Conservation (phyloP, 352 stramenopile species). For the Plasmopara halstedii region DNA sequence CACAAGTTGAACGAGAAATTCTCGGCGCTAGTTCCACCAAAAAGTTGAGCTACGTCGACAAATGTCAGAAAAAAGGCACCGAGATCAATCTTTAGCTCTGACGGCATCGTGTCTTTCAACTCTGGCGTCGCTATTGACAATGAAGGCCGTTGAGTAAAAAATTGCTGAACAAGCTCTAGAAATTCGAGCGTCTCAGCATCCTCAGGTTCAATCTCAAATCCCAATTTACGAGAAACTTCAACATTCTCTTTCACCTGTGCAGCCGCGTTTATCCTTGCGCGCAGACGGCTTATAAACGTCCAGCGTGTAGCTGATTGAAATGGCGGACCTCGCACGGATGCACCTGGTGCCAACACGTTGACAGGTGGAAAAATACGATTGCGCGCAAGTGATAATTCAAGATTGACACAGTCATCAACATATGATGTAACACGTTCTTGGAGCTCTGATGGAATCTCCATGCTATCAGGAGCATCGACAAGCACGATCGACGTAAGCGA, state of each 20-base stretch:
- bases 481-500: slow-evolving; percentile 67
- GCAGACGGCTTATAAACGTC: slow-evolving; percentile 52
- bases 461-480: slow-evolving; percentile 49
- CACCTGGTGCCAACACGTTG: slow-evolving; percentile 50
- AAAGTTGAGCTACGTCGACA: slow-evolving; percentile 35
- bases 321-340: slow-evolving; percentile 57
- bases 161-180: slow-evolving; percentile 61
- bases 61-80: slow-evolving; percentile 57
- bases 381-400: slow-evolving; percentile 39
- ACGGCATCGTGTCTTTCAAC: slow-evolving; percentile 11
- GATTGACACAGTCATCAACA: slow-evolving; percentile 58
- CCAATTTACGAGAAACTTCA: slow-evolving; percentile 45
- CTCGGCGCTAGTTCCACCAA: slow-evolving; percentile 11
- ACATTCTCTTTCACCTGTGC: slow-evolving; percentile 54
- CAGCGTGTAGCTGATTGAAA: slow-evolving; percentile 74
- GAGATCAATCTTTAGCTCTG: slow-evolving; percentile 35
- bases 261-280: slow-evolving; percentile 53
- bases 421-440: slow-evolving; percentile 59
- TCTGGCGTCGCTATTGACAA: slow-evolving; percentile 5
- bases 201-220: slow-evolving; percentile 71
- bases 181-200: slow-evolving; percentile 64
- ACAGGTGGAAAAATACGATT: slow-evolving; percentile 65
- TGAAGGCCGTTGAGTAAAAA: slow-evolving; percentile 50
- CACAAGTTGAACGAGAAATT: slow-evolving; percentile 32
- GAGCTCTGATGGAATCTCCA: slow-evolving; percentile 44